A percentile compares a stretch with the other conserved stretches of the same genome.
These are phyloP conservation scores for Leucogyrophana mollusca DNA, from an alignment of 768 basidiomycete species.

Conservation along the genomic window DNA sequence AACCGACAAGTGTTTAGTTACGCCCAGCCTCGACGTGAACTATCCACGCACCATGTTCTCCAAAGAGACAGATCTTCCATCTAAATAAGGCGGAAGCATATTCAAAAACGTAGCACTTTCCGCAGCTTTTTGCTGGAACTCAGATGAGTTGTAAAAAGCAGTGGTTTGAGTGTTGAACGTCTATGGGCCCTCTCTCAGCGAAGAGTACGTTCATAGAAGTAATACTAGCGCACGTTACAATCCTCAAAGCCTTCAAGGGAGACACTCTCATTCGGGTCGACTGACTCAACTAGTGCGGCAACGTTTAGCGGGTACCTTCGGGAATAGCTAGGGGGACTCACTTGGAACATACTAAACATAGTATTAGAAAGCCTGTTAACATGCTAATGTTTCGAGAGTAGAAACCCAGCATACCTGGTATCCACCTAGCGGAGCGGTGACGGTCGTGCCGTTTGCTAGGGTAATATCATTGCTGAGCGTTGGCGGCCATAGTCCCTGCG, in stretches of 20 bases:
- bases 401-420: slow-evolving; percentile 47
- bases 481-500: slow-evolving; percentile 68
- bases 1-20: neutral
- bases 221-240: slow-evolving; percentile 45
- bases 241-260: slow-evolving; percentile 66
- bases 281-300: slow-evolving; percentile 49
- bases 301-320: slow-evolving; percentile 4
- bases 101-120: slow-evolving; percentile 49
- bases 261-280: slow-evolving; percentile 59
- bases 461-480: slow-evolving; percentile 45
- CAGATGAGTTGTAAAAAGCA: slow-evolving; percentile 53
- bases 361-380: slow-evolving; percentile 2
- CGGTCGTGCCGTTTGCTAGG: slow-evolving; percentile 63
- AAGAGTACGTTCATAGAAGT: neutral
- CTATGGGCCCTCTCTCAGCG: slow-evolving; percentile 26
- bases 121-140: slow-evolving; percentile 44
- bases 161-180: slow-evolving; percentile 46
- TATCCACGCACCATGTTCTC: slow-evolving; percentile 57
- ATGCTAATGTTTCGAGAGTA: slow-evolving; percentile 12
- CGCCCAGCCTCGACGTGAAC: neutral
- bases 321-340: slow-evolving; percentile 16
- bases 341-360: slow-evolving; percentile 39
- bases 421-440: slow-evolving; percentile 59
- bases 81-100: slow-evolving; percentile 49
- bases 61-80: slow-evolving; percentile 50